Evolutionary conservation across 2,329 filamentous ascomycete genomes (phyloP).

Genomic region (Periconia digitata): DNA sequence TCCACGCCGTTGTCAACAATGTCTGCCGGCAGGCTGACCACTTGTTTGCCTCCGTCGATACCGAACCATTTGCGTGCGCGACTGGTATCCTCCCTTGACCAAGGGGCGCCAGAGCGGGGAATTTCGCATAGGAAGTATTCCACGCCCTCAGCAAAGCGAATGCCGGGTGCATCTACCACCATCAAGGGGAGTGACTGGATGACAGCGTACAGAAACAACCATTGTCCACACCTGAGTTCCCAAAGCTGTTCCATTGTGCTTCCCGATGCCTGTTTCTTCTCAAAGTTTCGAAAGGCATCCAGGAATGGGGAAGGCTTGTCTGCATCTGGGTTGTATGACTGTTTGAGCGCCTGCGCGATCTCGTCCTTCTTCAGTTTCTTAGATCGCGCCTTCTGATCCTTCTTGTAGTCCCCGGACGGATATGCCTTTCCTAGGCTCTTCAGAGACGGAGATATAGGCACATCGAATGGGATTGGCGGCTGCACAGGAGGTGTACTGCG

Average conservation of each 20-base stretch:
- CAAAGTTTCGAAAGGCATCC: constrained; percentile 69
- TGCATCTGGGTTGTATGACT: constrained; percentile 78
- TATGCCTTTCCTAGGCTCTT: constrained; percentile 66
- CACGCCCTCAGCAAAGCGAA: constrained; percentile 69
- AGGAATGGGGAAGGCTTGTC: constrained; percentile 65
- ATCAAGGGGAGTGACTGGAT: constrained; percentile 77
- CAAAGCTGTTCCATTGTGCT: constrained; percentile 67
- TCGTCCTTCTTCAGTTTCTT: constrained; percentile 79
- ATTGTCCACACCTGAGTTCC: constrained; percentile 74
- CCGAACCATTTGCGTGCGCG: constrained; percentile 71
- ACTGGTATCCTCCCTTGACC: constrained; percentile 63
- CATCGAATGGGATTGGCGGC: constrained; percentile 87
- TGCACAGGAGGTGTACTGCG: constrained; percentile 84
- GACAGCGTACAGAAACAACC: constrained; percentile 79
- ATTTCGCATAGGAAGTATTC: constrained; percentile 83
- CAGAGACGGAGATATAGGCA: constrained; percentile 75
- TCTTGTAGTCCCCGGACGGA: constrained; percentile 66
- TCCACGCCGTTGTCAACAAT: constrained; percentile 68
- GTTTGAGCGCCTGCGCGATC: constrained; percentile 72
- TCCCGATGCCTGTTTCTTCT: constrained; percentile 66
- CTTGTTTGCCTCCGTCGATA: constrained; percentile 65
- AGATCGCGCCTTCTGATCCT: constrained; percentile 70
- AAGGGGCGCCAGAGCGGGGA: constrained; percentile 71
- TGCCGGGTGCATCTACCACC: constrained; percentile 71
- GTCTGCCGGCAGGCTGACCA: constrained; percentile 65